phyloP scores from a whole-genome alignment of 225 moss, liverwort and hornwort species.

The Marchantia polymorpha region DNA sequence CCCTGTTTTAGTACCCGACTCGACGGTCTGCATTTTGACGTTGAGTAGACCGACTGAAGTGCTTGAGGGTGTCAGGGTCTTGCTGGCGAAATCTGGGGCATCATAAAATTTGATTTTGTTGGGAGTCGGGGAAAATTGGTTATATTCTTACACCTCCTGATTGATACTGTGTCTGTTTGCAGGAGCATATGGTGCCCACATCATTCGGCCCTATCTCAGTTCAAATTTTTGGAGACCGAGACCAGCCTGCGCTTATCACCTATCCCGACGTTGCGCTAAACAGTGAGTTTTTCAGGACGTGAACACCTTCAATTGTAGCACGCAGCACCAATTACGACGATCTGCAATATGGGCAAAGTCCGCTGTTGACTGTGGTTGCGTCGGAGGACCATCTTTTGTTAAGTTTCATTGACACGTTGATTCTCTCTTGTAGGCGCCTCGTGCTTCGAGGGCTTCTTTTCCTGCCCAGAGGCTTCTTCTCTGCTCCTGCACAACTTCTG shows the following conservation, averaged over 20 bases:
- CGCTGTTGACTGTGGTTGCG: background rate
- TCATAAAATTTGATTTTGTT: background rate
- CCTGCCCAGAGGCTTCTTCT: constrained; percentile 82
- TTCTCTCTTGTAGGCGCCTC: constrained; percentile 51
- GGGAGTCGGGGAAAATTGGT: background rate
- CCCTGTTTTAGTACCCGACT: background rate
- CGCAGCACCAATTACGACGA: background rate
- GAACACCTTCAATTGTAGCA: background rate
- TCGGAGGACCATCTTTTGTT: background rate
- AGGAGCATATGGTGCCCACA: constrained; percentile 86
- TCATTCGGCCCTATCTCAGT: constrained; percentile 84
- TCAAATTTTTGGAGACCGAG: constrained; percentile 80
- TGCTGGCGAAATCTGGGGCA: background rate
- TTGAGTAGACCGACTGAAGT: background rate
- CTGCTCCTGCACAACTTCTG: constrained; percentile 91
- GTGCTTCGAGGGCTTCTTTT: constrained; percentile 85
- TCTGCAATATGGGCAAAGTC: background rate
- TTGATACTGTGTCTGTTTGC: constrained; percentile 19
- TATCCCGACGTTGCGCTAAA: constrained; percentile 92
- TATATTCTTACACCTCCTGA: background rate
- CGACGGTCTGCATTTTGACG: background rate
- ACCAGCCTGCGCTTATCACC: constrained; percentile 86
- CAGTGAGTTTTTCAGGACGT: constrained; percentile 46
- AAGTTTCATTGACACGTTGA: background rate
- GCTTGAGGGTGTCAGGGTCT: background rate